Evolutionary conservation across 768 basidiomycete species (phyloP).

Genomic region (Arthromyces matolae): DNA sequence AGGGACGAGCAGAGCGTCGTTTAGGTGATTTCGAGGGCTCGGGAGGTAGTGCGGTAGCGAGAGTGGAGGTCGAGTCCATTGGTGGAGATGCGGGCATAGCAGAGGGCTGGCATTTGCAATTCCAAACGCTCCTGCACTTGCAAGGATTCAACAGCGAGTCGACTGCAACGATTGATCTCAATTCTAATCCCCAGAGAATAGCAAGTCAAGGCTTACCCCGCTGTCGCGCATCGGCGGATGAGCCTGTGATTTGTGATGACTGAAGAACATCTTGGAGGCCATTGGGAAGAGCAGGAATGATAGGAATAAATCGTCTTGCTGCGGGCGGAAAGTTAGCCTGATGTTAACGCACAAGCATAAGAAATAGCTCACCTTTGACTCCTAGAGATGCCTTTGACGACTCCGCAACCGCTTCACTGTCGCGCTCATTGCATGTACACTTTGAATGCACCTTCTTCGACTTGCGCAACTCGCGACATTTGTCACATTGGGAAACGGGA

Average conservation of each 20-base stretch:
- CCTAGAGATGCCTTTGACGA: constrained; percentile 28
- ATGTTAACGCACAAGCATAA: neutral
- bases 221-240: constrained; percentile 44
- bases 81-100: too few species aligned
- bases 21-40: constrained; percentile 12
- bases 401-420: constrained; percentile 25
- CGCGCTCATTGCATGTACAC: constrained; percentile 61
- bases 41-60: constrained; percentile 1
- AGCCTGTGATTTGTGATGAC: constrained; percentile 22
- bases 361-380: constrained; percentile 37
- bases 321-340: constrained; percentile 1
- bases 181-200: too few species aligned
- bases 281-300: constrained; percentile 69
- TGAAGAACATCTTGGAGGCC: constrained; percentile 58
- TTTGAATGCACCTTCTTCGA: constrained; percentile 80
- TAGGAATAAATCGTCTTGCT: constrained; percentile 70
- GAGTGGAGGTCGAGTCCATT: constrained; percentile 15
- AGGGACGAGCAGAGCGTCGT: constrained; percentile 25
- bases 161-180: constrained; percentile 39
- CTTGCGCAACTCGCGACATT: constrained; percentile 79
- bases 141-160: constrained; percentile 64
- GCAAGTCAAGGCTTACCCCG: constrained; percentile 37
- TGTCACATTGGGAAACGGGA: constrained; percentile 85
- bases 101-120: constrained; percentile 46
- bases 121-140: constrained; percentile 51